Conservation (phyloP, 2,329 filamentous ascomycete species). For the Diaporthe batatas region DNA sequence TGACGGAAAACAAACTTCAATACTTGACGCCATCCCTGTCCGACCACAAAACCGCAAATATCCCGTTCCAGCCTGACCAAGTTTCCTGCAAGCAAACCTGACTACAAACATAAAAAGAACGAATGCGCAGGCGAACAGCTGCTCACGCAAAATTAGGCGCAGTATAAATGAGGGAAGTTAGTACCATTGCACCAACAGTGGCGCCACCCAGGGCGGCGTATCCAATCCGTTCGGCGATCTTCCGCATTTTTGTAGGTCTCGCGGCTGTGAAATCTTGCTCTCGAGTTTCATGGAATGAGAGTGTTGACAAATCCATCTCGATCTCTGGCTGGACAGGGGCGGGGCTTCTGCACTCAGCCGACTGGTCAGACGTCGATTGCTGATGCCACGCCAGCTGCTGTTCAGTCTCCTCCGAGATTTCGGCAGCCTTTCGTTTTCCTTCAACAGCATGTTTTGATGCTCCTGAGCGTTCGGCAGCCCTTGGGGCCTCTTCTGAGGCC, state of each 20-base stretch:
- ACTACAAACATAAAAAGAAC: not conserved
- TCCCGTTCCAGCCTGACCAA: not conserved
- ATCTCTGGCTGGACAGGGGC: slow-evolving; percentile 2
- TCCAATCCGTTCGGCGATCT: slow-evolving; percentile 51
- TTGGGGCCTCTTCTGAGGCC: too few species aligned
- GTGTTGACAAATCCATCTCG: slow-evolving; percentile 23
- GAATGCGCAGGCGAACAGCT: not conserved
- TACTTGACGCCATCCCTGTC: not conserved
- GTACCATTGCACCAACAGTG: slow-evolving; percentile 52
- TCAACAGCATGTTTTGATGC: not conserved
- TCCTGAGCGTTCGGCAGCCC: not conserved
- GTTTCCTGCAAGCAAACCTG: not conserved
- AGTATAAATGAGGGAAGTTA: slow-evolving; percentile 55
- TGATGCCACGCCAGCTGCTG: slow-evolving; percentile 32
- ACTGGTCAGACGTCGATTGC: not conserved
- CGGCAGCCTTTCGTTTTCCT: slow-evolving; percentile 39
- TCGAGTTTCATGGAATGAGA: slow-evolving; percentile 37
- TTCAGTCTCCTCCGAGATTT: slow-evolving; percentile 35
- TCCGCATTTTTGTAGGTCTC: slow-evolving; percentile 48
- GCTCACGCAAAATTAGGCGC: slow-evolving; percentile 51
- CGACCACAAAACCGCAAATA: not conserved
- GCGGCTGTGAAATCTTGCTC: not conserved
- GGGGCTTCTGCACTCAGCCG: not conserved
- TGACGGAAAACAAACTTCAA: not conserved
- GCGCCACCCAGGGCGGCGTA: slow-evolving; percentile 55